phyloP scores from a whole-genome alignment of 108 stramenopile genomes.

The Nannochloropsis granulata region DNA sequence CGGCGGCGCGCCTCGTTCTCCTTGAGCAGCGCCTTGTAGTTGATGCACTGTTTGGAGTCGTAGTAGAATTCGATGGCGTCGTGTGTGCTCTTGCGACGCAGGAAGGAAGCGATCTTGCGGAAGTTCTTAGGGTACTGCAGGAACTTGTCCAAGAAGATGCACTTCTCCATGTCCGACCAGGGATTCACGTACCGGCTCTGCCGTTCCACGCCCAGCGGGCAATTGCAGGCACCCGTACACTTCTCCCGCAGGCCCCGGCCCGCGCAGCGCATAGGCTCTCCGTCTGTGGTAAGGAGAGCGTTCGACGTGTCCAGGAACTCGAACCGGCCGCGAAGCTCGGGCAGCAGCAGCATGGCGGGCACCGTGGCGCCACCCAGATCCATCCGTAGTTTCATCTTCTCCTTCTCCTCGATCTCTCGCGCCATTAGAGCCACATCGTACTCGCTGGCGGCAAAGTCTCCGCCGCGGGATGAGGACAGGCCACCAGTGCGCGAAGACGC shows the following conservation, averaged over 20 bases:
- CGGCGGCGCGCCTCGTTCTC: slow-evolving; percentile 2
- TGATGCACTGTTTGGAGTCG: slow-evolving; percentile 45
- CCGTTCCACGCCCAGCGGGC: slow-evolving; percentile 10
- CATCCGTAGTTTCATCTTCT: neutral
- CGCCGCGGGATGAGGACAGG: neutral
- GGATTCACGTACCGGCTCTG: slow-evolving; percentile 13
- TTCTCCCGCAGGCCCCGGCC: neutral
- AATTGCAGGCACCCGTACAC: slow-evolving; percentile 20
- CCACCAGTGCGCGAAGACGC: neutral
- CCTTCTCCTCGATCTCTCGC: neutral
- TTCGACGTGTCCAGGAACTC: neutral
- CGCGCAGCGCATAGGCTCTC: neutral
- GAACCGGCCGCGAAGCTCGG: neutral
- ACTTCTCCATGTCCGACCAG: slow-evolving; percentile 96
- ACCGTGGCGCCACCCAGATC: neutral
- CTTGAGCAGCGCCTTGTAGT: slow-evolving; percentile 31
- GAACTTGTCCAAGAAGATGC: slow-evolving; percentile 89
- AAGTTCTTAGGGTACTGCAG: slow-evolving; percentile 94
- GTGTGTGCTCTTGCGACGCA: slow-evolving; percentile 65
- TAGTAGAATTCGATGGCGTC: slow-evolving; percentile 88
- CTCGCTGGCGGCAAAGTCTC: neutral
- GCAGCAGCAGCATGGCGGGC: neutral
- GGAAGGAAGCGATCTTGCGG: slow-evolving; percentile 71
- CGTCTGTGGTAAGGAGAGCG: neutral
- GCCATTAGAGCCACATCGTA: neutral